Evolutionary conservation across 495 filamentous ascomycete genomes (phyloP).

Genomic region (Cercophora samala): DNA sequence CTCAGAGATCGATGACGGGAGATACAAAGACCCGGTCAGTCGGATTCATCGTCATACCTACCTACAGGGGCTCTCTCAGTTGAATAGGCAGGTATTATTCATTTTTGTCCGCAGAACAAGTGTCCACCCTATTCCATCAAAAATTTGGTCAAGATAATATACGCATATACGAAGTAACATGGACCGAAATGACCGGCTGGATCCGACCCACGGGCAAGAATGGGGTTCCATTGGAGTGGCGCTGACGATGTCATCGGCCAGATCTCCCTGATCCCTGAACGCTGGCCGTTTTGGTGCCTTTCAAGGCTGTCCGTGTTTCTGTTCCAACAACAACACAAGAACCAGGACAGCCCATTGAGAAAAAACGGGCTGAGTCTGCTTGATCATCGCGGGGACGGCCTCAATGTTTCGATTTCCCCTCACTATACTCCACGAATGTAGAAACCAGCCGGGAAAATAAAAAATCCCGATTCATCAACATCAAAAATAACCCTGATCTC

Average conservation of each 20-base stretch:
- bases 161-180: neutral
- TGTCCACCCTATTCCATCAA: slow-evolving; percentile 5
- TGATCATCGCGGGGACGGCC: neutral
- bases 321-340: neutral
- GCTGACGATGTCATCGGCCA: slow-evolving; percentile 11
- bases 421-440: neutral
- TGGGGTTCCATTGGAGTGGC: slow-evolving; percentile 7
- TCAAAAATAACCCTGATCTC: neutral
- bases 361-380: slow-evolving; percentile 9
- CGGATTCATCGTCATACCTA: neutral
- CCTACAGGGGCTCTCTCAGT: neutral
- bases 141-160: neutral
- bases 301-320: neutral
- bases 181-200: slow-evolving; percentile 1
- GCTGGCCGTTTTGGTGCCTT: neutral
- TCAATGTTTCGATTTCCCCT: neutral
- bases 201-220: neutral
- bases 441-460: neutral
- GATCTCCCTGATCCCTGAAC: slow-evolving; percentile 6
- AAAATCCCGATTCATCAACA: neutral
- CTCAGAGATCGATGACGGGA: neutral
- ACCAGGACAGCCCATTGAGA: neutral
- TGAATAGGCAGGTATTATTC: neutral
- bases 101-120: neutral
- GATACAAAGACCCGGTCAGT: neutral